phyloP scores from a whole-genome alignment of 2,329 filamentous ascomycete species.

The Hypoxylon sp. region DNA sequence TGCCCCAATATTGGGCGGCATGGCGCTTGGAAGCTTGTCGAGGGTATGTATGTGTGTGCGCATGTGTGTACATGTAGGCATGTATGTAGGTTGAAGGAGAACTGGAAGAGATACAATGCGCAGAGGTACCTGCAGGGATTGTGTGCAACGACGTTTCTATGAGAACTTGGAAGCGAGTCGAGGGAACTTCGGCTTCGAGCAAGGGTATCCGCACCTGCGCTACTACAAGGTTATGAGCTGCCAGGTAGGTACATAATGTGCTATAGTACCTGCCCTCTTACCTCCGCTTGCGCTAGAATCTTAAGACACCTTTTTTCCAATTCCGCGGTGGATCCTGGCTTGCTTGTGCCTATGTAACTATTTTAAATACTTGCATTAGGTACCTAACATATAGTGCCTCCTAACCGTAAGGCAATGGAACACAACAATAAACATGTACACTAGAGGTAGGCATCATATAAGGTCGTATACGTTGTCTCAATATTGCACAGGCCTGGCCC shows the following conservation, averaged over 20 bases:
- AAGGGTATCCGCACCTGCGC: slow-evolving; percentile 31
- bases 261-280: slow-evolving; percentile 16
- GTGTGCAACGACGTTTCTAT: slow-evolving; percentile 30
- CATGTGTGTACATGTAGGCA: slow-evolving; percentile 13
- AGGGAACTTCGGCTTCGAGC: slow-evolving; percentile 38
- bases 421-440: slow-evolving; percentile 10
- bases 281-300: slow-evolving; percentile 33
- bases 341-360: slow-evolving; percentile 15
- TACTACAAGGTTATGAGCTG: slow-evolving; percentile 1
- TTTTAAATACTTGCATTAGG: slow-evolving; percentile 14
- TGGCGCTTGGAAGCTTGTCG: slow-evolving; percentile 50
- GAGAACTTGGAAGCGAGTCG: slow-evolving; percentile 41
- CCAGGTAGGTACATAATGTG: slow-evolving; percentile 10
- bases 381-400: slow-evolving; percentile 11
- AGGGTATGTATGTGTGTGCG: slow-evolving; percentile 15
- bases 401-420: slow-evolving; percentile 13
- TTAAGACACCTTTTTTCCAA: slow-evolving; percentile 32
- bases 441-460: neutral
- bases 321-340: slow-evolving; percentile 37
- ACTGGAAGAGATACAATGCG: slow-evolving; percentile 18
- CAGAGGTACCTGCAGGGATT: slow-evolving; percentile 33
- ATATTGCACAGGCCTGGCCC: slow-evolving; percentile 15
- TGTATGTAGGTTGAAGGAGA: slow-evolving; percentile 1
- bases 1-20: slow-evolving; percentile 50
- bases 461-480: slow-evolving; percentile 6